Base-by-base conservation (phyloP, 2,329 filamentous ascomycete genomes). In the Trichoderma harzianum region DNA sequence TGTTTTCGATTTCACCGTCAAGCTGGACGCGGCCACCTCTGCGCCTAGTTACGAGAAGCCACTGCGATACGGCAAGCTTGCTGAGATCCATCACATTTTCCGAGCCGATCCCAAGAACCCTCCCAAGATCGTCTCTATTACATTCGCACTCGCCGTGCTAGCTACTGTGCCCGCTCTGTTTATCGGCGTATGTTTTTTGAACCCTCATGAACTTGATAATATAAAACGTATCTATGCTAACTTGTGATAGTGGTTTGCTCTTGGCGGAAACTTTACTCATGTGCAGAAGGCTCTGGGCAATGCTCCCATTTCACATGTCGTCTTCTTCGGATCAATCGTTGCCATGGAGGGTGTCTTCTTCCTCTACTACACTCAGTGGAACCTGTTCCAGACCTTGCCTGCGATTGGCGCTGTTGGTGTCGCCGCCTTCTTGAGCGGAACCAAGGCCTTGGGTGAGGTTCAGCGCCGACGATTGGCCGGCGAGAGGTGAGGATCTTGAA, bases 41-140 rank as follows among this genome's bases (percentile, higher is more conserved):
- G 79, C 89, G 18, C 85, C 89, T 24, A 82, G 86, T 70, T 88
- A 90, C 77, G 88, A 93, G 77, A 85, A 89, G 76, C 90, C 93
- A 11, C 83, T 95, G 75, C 92, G 95, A 82, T 98, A 97, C 82
- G 92, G 92, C 79, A 93, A 93, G 84, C 89, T 91, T 75, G 85
- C 89, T 11, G 92, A 97, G 83, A 98, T 99, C 79, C 89, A 93
- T 84, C 96, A 99, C 85, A 93, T 92, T 77, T 99, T 98, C 90
- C 90, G 90, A 74, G 82, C 86, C 16, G 94, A 95, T 77, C 90
- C 94, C 58, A 89, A 88, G 82, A 97, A 90, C 82, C 94, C 95
- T 26, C 93, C 94, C 61, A 90, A 90, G 81, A 80, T 96, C 73
- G 88, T 98, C 74, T 95, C 93, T 2, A 78, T 96, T 64, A 85